phyloP scores from a whole-genome alignment of 306 rosid genomes.

The Abrus precatorius region DNA sequence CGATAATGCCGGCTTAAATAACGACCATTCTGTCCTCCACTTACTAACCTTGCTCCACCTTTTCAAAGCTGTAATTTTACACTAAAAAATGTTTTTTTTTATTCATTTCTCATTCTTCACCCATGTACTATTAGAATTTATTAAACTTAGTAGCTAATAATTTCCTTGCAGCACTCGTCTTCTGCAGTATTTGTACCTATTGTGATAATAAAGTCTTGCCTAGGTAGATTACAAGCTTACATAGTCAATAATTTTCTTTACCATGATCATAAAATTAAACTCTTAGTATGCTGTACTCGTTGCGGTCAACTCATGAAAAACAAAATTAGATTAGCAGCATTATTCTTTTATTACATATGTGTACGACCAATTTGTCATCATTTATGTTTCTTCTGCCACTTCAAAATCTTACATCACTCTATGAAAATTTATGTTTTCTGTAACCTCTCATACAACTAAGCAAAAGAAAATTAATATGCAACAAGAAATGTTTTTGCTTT shows the following conservation, averaged over 20 bases:
- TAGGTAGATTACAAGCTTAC: neutral
- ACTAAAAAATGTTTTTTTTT: neutral
- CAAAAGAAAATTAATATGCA: slow-evolving; percentile 26
- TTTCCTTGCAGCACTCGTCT: slow-evolving; percentile 8
- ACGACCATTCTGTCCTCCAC: slow-evolving; percentile 56
- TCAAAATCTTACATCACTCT: slow-evolving; percentile 8
- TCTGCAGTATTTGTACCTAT: neutral
- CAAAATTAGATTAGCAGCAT: neutral
- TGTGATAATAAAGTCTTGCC: slow-evolving; percentile 7
- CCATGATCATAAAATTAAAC: slow-evolving; percentile 14
- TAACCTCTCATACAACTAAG: neutral
- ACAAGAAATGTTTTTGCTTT: neutral
- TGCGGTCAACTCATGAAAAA: neutral
- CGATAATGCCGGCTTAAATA: slow-evolving; percentile 52
- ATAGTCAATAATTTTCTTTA: neutral
- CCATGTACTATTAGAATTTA: neutral
- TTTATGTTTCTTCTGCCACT: neutral
- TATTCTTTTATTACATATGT: neutral
- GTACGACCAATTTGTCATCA: neutral
- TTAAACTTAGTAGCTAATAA: neutral
- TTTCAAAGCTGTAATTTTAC: neutral
- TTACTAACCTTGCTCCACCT: slow-evolving; percentile 20
- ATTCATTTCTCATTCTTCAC: neutral
- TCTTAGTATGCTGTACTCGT: neutral
- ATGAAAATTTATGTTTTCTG: slow-evolving; percentile 10